Evolutionary conservation across 2,329 filamentous ascomycete species (phyloP).

Genomic region (Fusarium devonianum): DNA sequence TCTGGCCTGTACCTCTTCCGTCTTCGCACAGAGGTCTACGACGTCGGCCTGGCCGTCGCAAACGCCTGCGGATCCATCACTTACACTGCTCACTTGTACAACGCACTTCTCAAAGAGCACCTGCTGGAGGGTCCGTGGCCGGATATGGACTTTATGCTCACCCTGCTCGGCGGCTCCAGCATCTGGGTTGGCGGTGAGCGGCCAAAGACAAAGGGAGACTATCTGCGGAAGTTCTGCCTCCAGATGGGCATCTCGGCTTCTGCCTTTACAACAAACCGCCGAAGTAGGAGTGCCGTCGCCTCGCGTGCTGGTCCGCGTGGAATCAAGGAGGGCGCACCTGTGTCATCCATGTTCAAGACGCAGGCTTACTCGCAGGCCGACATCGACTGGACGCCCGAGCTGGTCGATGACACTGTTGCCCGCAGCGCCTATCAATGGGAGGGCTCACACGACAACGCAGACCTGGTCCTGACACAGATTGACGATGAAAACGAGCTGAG

Average conservation of each 20-base stretch:
- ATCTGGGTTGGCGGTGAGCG: constrained; percentile 49
- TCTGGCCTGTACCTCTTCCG: constrained; percentile 48
- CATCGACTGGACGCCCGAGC: constrained; percentile 44
- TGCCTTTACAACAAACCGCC: not conserved
- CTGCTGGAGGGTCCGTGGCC: constrained; percentile 44
- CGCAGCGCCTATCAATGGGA: constrained; percentile 38
- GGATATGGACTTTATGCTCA: constrained; percentile 50
- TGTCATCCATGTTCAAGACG: constrained; percentile 48
- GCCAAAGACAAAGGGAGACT: constrained; percentile 45
- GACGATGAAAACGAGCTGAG: constrained; percentile 12
- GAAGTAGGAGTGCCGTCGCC: not conserved
- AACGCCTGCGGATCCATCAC: constrained; percentile 51
- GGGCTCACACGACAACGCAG: constrained; percentile 27
- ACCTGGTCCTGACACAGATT: constrained; percentile 18
- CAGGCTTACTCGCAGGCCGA: constrained; percentile 11
- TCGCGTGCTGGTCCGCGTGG: constrained; percentile 40
- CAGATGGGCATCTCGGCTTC: constrained; percentile 48
- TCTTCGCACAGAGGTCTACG: constrained; percentile 41
- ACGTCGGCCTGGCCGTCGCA: constrained; percentile 44
- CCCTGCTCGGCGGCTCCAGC: constrained; percentile 40
- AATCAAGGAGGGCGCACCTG: constrained; percentile 42
- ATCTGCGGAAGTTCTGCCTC: constrained; percentile 48
- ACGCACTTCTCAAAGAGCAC: constrained; percentile 46
- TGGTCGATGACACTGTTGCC: constrained; percentile 47
- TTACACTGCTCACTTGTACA: constrained; percentile 52